These are phyloP conservation scores for Ophiocordyceps camponoti-rufipedis DNA, from an alignment of 2,329 filamentous ascomycete genomes.

Conservation along the genomic window DNA sequence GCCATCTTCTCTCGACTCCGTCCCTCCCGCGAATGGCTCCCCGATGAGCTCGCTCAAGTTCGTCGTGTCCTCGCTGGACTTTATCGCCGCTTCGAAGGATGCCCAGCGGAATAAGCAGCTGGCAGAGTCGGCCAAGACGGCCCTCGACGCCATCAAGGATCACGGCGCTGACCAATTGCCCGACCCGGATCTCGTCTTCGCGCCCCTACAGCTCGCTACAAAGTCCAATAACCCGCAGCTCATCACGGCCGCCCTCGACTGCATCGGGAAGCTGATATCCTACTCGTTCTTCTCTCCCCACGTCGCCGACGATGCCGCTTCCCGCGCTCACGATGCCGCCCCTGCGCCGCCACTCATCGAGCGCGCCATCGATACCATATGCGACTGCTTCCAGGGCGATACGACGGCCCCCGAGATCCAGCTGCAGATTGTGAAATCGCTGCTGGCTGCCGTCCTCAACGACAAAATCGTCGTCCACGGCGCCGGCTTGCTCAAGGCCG, in stretches of 20 bases:
- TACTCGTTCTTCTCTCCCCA: slow-evolving; percentile 92
- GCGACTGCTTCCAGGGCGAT: slow-evolving; percentile 96
- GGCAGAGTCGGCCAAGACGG: slow-evolving; percentile 62
- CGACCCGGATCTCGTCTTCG: slow-evolving; percentile 82
- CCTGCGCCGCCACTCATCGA: slow-evolving; percentile 64
- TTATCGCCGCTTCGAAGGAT: slow-evolving; percentile 82
- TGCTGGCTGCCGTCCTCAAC: slow-evolving; percentile 87
- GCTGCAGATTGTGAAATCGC: slow-evolving; percentile 93
- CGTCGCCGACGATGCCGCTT: slow-evolving; percentile 22
- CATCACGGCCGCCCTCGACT: slow-evolving; percentile 82
- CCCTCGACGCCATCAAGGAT: slow-evolving; percentile 71
- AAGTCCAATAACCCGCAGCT: slow-evolving; percentile 71
- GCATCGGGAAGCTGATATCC: slow-evolving; percentile 96
- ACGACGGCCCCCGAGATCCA: slow-evolving; percentile 83
- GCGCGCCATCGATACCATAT: slow-evolving; percentile 95
- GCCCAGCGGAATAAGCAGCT: slow-evolving; percentile 74
- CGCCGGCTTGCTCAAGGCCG: slow-evolving; percentile 85
- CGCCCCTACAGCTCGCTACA: slow-evolving; percentile 76
- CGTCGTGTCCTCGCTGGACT: slow-evolving; percentile 81
- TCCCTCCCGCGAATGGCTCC: slow-evolving; percentile 27
- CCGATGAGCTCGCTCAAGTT: slow-evolving; percentile 91
- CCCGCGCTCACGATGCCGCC: slow-evolving; percentile 17
- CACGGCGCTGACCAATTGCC: slow-evolving; percentile 51
- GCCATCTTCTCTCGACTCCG: neutral
- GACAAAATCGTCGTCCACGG: slow-evolving; percentile 98